Conservation (phyloP, 2,329 filamentous ascomycete genomes). For the Paradendryphiella salina region DNA sequence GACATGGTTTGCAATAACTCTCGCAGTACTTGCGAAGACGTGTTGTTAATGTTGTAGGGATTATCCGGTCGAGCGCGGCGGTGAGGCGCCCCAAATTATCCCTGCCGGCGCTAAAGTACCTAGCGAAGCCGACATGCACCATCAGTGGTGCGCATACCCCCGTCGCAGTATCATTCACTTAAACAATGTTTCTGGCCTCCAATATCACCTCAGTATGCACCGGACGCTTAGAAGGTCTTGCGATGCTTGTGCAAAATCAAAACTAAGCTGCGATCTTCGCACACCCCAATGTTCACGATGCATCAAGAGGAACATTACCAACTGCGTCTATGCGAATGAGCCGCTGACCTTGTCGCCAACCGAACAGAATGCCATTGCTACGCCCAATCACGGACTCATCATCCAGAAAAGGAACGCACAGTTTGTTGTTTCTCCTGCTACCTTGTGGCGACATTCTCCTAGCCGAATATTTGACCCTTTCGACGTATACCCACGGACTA, state of each 20-base stretch:
- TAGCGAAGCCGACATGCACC: no score
- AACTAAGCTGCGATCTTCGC: slow-evolving; percentile 60
- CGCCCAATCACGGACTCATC: background rate
- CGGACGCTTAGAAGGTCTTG: slow-evolving; percentile 62
- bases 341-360: slow-evolving; percentile 44
- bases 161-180: background rate
- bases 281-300: slow-evolving; percentile 61
- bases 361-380: slow-evolving; percentile 25
- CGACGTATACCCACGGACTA: slow-evolving; percentile 59
- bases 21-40: no score
- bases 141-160: background rate
- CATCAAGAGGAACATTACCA: slow-evolving; percentile 50
- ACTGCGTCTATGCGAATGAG: slow-evolving; percentile 60
- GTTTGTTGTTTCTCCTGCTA: background rate
- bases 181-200: slow-evolving; percentile 10
- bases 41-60: no score
- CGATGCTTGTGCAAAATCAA: slow-evolving; percentile 59
- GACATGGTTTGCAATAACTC: no score
- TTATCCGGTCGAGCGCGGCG: no score
- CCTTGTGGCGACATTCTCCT: background rate
- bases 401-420: background rate
- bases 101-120: background rate
- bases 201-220: slow-evolving; percentile 51
- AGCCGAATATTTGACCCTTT: slow-evolving; percentile 55
- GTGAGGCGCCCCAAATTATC: background rate